Base-by-base conservation (phyloP, 2,329 filamentous ascomycete species). In the Cryphonectria naterciae region DNA sequence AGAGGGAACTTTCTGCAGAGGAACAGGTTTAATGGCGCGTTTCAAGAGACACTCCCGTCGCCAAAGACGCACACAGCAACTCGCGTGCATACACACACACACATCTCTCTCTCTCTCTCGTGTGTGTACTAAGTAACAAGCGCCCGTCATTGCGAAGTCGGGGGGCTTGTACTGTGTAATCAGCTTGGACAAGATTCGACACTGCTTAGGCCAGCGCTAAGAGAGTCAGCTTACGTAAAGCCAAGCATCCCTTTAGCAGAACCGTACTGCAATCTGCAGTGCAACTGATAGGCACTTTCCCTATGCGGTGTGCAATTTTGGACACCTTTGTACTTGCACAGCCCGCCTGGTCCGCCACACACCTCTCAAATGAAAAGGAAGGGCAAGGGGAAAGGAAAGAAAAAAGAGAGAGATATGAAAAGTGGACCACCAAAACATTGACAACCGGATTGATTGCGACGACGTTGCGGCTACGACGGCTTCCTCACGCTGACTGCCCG, bases 11-110 rank as follows among this genome's bases (percentile, higher is more conserved):
- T 58, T 60, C 6, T 32, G 39, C 6, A 8, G 54, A 32, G 52
- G 37, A 67, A 49, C 25, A 46, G 52, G 37, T 43, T 39, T 41
- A 28, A 60, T n/a, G 65, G 52, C n/a, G 65, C 39, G 65, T 67
- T 67, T 67, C 65, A 67, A 67, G 32, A 46, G 46, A 61, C 52
- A 41, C 2, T 56, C 49, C 49, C 35, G 52, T 58, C 64, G 39
- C 49, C 25, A n/a, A 35, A 11, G 19, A 22, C 19, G 35, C 43
- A 6, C 6, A 43, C 41, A 32, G 43, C 46, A 22, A 15, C 39
- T 13, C 39, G 39, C 3, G 15, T 15, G 4, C 41, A 17, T 13
- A 5, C 41, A 39, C 41, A 17, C 15, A 4, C 39, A 41, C 39
- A 49, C 17, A 22, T 10, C 46, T 49, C 22, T 43, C 37, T 19